Evolutionary conservation across 2,329 filamentous ascomycete species (phyloP), one percentile per base, ranked within the genome.

Genomic region (Exophiala phaeomuriformis): DNA sequence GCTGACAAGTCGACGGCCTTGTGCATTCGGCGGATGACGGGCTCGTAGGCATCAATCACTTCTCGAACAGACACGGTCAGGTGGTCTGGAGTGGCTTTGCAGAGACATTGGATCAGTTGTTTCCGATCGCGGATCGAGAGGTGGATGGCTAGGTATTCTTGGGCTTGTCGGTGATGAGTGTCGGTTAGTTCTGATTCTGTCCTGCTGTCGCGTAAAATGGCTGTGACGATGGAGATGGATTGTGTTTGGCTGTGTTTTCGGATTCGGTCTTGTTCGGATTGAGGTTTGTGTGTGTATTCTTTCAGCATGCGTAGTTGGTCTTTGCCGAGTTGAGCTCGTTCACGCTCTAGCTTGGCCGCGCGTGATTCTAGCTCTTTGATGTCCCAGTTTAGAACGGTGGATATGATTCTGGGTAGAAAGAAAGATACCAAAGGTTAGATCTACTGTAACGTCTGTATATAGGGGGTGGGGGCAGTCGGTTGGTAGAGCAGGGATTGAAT

Each of bases 121-220:
- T 87, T 81, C n/a, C 87, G 80, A 65, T 93, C 88, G 35, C 82
- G 80, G 5, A 87, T 78, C 0, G 83, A 83, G 28, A 90, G 77
- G n/a, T 83, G 76, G 1, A 84, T 80, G 0, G 83, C 78, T 59
- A 87, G 82, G 67, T 88, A 90, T 53, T 86, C 81, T 42, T 85
- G 74, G 35, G 83, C 84, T 56, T 80, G 76, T 2, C 69, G 69
- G 59, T 90, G 86, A 58, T 87, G 82, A 6, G 70, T 62, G 7
- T 83, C 77, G 1, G 75, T 78, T 28, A 88, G 67, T 0, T 73
- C 69, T 36, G 53, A 67, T 2, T 60, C 19, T 19, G 19, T 19
- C 19, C 19, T 55, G 28, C 58, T 1, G 70, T 66, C 0, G 77
- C 71, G 39, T 75, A 90, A 73, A n/a, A 90, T 85, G 5, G 79